Evolutionary conservation across 345 rosid species (phyloP), one percentile per base, ranked within the genome.

Genomic region (Raphanus raphanistrum): DNA sequence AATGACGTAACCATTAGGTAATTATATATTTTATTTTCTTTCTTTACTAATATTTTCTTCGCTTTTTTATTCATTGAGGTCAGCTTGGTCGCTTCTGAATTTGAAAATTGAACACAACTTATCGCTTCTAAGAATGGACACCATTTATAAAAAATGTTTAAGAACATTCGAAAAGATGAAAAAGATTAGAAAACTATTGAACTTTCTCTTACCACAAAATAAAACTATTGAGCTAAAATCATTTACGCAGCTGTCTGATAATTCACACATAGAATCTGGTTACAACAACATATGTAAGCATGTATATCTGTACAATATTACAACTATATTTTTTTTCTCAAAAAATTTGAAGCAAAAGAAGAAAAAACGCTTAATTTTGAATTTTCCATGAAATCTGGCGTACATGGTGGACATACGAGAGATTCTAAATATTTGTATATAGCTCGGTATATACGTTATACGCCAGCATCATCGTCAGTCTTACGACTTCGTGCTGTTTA

Each of bases 351-450:
- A 26, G 36, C 6, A 38, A 16, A 64, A 62, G 65, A 29, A 17
- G 5, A 5, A 33, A 73, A 35, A 33, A 73, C 68, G 74, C 33
- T 48, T 67, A 25, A 41, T 60, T 50, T 48, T 61, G 68, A 50
- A 28, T 16, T 61, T 52, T 57, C 75, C 82, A 74, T 41, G 79
- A 79, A 69, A 69, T 70, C 33, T 69, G 82, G 82, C 79, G 71
- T 68, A 63, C 71, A 70, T 79, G 66, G 33, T 74, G 62, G 70
- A 62, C 4, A 17, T 48, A 13, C 66, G 66, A 79, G 75, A 74
- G 60, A 65, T 70, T 74, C 78, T 25, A 79, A 68, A 74, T 41
- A 74, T 62, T 17, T 74, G 61, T 38, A 69, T 27, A 54, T 78
- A 50, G 66, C 75, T 79, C 68, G 26, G 63, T 41, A 33, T 74